phyloP scores from a whole-genome alignment of 1,284 basidiomycete species.

The Prillingera fragicola region DNA sequence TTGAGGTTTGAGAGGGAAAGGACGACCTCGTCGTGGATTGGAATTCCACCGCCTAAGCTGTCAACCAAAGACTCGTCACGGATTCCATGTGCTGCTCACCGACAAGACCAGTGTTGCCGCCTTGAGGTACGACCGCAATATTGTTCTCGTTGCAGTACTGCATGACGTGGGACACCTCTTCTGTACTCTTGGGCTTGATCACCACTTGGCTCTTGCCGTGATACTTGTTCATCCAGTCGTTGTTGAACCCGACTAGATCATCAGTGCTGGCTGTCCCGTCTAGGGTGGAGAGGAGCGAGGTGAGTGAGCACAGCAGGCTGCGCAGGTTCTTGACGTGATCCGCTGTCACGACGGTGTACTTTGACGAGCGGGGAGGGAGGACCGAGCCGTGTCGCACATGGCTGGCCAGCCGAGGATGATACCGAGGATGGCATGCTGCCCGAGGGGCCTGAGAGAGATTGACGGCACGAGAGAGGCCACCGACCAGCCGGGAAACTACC shows the following conservation, averaged over 20 bases:
- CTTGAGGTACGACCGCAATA: conserved; percentile 84
- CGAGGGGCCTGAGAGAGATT: too few species aligned
- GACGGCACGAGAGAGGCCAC: too few species aligned
- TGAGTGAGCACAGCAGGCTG: conserved; percentile 43
- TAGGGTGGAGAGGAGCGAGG: conserved; percentile 47
- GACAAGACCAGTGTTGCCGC: conserved; percentile 91
- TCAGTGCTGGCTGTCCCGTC: conserved; percentile 42
- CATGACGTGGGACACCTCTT: conserved; percentile 77
- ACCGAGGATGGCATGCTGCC: too few species aligned
- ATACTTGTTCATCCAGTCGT: conserved; percentile 94
- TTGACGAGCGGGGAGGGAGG: conserved; percentile 16
- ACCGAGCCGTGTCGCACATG: conserved; percentile 19
- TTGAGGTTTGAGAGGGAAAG: conserved; percentile 76
- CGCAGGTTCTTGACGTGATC: conserved; percentile 46
- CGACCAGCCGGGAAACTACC: too few species aligned
- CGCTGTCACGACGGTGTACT: conserved; percentile 43
- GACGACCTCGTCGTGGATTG: conserved; percentile 75
- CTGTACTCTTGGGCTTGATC: conserved; percentile 73
- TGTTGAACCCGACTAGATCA: conserved; percentile 73
- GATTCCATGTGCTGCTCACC: conserved; percentile 23
- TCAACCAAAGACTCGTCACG: neutral
- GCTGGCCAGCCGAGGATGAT: too few species aligned
- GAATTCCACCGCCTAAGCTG: conserved; percentile 67
- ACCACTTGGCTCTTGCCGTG: conserved; percentile 71
- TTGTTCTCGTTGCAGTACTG: conserved; percentile 67